Percentiles rank a stretch among this genome's conserved stretches.
Evolutionary conservation across 768 basidiomycete species (phyloP).

Genomic region (Leucogyrophana mollusca): DNA sequence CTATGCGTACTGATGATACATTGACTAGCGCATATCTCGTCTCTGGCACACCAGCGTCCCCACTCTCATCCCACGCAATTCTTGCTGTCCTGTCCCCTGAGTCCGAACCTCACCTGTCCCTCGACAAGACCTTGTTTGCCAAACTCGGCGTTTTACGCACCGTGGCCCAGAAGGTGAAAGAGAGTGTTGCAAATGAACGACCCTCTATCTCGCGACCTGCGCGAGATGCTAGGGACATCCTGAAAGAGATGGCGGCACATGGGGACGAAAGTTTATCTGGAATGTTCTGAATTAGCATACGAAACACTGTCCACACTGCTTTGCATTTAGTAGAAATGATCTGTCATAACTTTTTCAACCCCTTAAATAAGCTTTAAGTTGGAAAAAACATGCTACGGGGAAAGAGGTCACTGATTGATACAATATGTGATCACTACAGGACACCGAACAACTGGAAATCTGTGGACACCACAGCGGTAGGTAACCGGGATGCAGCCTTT

Average conservation of each 20-base stretch:
- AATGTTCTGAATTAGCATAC: slow-evolving; percentile 17
- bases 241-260: slow-evolving; percentile 36
- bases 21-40: slow-evolving; percentile 56
- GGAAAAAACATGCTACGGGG: no score
- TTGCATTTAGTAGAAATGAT: no score
- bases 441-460: no score
- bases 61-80: slow-evolving; percentile 58
- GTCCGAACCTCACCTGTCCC: slow-evolving; percentile 26
- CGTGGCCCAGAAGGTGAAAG: slow-evolving; percentile 72
- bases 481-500: no score
- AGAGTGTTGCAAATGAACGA: slow-evolving; percentile 66
- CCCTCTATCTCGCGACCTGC: slow-evolving; percentile 77
- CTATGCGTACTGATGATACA: slow-evolving; percentile 7
- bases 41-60: slow-evolving; percentile 65
- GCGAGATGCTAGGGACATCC: slow-evolving; percentile 74
- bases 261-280: slow-evolving; percentile 26
- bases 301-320: no score
- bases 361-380: neutral
- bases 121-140: slow-evolving; percentile 54
- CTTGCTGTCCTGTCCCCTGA: slow-evolving; percentile 53
- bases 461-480: no score
- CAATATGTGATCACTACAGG: no score
- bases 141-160: slow-evolving; percentile 56
- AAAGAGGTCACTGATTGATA: no score
- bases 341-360: no score